Evolutionary conservation across 495 filamentous ascomycete species (phyloP), one percentile per base, ranked within the genome.

Genomic region (Aspergillus sclerotiicarbonarius): DNA sequence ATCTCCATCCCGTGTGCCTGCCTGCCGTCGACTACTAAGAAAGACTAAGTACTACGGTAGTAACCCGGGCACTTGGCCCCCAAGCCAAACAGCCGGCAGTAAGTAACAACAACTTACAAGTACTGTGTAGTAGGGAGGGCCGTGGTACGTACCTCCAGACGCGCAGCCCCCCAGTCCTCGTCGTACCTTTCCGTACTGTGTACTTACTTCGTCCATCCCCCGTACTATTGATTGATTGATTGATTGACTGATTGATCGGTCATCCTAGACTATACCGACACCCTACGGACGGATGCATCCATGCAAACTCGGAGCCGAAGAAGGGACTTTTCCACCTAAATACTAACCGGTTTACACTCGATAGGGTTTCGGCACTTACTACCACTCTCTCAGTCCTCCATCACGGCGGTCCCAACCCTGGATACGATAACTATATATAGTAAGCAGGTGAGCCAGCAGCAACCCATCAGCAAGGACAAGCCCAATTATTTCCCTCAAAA

Each of bases 401-500:
- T 41, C 37, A 41, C 13, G 12, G 7, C 1, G 2, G 1, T 6
- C 37, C 37, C 37, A 41, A 41, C 13, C 37, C 37, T 41, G 37
- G n/a, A 41, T 15, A 15, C 37, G 12, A 12, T 12, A 41, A 41
- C 37, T 41, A 41, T 41, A 41, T 41, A 41, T 41, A 41, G 37
- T 41, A 6, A n/a, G 37, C n/a, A 6, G 37, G n/a, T 6, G n/a
- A 41, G 37, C 25, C 25, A 25, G 25, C 25, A 25, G 25, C 2
- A 25, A 25, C 12, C 5, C 31, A 50, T 50, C 47, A 50, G 47
- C 47, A 50, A 50, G 29, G 31, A 50, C 31, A 16, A 31, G 21
- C 47, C 47, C 47, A 50, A 50, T 50, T 32, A 50, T 50, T 50
- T 13, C 47, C 47, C 16, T 25, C 47, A 21, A 32, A 25, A 29